Conservation (phyloP, 1,284 basidiomycete genomes). For the Phylloboletellus chloephorus region DNA sequence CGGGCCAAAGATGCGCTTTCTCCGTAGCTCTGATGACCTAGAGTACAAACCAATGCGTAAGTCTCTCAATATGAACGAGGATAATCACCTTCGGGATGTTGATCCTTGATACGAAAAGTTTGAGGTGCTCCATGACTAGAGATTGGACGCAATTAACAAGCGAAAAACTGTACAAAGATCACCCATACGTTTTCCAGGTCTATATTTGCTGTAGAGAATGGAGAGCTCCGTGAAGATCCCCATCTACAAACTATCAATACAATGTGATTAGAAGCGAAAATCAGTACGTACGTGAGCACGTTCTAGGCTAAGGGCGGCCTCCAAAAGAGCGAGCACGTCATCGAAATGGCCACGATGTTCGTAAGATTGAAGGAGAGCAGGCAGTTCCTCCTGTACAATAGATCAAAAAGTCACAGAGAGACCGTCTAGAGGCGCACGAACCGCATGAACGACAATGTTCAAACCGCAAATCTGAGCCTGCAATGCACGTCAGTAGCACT, state of each 20-base stretch:
- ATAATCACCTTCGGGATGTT: constrained; percentile 74
- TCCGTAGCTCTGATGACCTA: constrained; percentile 92
- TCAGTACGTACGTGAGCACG: constrained; percentile 77
- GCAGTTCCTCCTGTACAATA: constrained; percentile 73
- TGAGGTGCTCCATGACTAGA: constrained; percentile 95
- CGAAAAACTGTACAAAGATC: constrained; percentile 11
- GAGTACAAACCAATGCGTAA: constrained; percentile 11
- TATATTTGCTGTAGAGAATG: constrained; percentile 95
- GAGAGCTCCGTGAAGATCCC: constrained; percentile 92
- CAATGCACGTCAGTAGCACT: constrained; percentile 7
- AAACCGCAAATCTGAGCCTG: constrained; percentile 97
- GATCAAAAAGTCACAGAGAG: constrained; percentile 3
- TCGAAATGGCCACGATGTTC: constrained; percentile 93
- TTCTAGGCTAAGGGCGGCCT: constrained; percentile 93
- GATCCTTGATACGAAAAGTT: constrained; percentile 95
- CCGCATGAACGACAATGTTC: constrained; percentile 89
- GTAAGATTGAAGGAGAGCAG: constrained; percentile 78
- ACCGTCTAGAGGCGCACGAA: constrained; percentile 34
- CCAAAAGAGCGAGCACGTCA: constrained; percentile 86
- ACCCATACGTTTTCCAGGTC: constrained; percentile 79
- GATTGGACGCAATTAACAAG: constrained; percentile 8
- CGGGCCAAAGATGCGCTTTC: constrained; percentile 98
- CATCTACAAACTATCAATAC: constrained; percentile 48
- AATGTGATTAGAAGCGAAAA: background rate
- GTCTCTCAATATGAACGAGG: constrained; percentile 2